Base-by-base conservation (phyloP, 257 asterid species). In the Solanum raphanifolium region DNA sequence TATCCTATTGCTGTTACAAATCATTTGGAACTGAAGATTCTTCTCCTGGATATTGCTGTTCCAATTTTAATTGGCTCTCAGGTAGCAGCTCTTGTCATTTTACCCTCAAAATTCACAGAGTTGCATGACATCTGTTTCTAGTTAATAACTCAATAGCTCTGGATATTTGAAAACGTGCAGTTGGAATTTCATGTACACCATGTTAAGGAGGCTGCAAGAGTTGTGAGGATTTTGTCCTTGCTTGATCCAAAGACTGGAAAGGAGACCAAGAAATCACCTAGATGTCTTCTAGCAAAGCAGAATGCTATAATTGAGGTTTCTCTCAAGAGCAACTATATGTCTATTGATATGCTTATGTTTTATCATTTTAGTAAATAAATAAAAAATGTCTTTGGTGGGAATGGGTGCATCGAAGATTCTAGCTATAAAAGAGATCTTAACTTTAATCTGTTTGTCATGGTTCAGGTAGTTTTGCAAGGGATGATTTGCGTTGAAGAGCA, bases 171-270 rank as follows among this genome's bases (percentile, higher is more conserved):
- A 79, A 58, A 87, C 60, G 83, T 86, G 89, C 95, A 96, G 99
- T 88, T 95, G 90, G 99, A 96, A 88, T 93, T 95, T 88, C 98
- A 96, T 91, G 90, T 95, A 90, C 98, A 94, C 91, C 98, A 94
- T 16, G 93, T 96, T 5, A 96, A 95, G 90, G 98, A 93, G 90
- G 98, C 95, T 39, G 99, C 99, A 2, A 93, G 92, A 83, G 91
- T 96, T 34, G 93, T 88, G 60, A 95, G 88, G 91, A 93, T 95
- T 88, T 52, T 92, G 90, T 91, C 96, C 10, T 89, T 94, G 88
- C 95, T 96, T 11, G 97, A 96, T 89, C 94, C 98, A 3, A 96
- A 95, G 90, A 95, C 99, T 1, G 98, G 99, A 87, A 92, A 93
- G 65, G 92, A 86, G 43, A 88, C 90, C 75, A 97, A 97, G 90